Percentiles rank a stretch among this genome's conserved stretches.
Conservation (phyloP, 805 yeast genomes). For the Lachancea sp. region DNA sequence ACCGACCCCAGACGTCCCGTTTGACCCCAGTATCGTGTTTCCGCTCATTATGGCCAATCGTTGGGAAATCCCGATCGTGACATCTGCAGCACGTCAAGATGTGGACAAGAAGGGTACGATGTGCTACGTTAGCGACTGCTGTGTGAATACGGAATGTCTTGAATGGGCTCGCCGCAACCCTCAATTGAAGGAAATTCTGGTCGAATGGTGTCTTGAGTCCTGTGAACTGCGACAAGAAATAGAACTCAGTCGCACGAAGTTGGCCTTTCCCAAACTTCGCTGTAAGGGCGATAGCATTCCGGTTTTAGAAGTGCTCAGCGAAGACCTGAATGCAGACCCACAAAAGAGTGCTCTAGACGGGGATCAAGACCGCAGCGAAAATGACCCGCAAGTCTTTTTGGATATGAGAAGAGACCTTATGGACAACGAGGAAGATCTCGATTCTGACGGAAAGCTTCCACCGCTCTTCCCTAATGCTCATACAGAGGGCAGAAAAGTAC, state of each 20-base stretch:
- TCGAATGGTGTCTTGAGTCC: conserved; percentile 81
- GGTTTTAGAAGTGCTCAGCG: conserved; percentile 38
- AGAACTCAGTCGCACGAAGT: conserved; percentile 52
- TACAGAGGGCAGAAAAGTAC: neutral
- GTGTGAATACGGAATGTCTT: conserved; percentile 58
- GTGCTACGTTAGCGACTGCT: conserved; percentile 72
- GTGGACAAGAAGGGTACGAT: conserved; percentile 63
- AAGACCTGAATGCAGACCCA: conserved; percentile 38
- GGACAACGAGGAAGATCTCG: conserved; percentile 5
- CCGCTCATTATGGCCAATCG: conserved; percentile 59
- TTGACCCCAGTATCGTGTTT: conserved; percentile 52
- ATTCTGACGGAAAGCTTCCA: conserved; percentile 13
- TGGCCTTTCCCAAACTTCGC: conserved; percentile 62
- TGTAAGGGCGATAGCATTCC: conserved; percentile 55
- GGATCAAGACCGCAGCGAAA: conserved; percentile 27
- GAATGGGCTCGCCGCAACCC: conserved; percentile 52
- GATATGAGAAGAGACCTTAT: conserved; percentile 34
- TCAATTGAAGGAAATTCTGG: conserved; percentile 56
- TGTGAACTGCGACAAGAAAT: conserved; percentile 52
- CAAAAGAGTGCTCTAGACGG: conserved; percentile 32
- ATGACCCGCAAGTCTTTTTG: conserved; percentile 39
- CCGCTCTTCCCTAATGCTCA: conserved; percentile 21
- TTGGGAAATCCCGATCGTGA: conserved; percentile 83
- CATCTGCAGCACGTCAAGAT: conserved; percentile 49
- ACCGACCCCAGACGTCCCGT: conserved; percentile 53